These are phyloP conservation scores for Geotrichum candidum DNA, from an alignment of 1,139 yeast species.

Conservation along the genomic window DNA sequence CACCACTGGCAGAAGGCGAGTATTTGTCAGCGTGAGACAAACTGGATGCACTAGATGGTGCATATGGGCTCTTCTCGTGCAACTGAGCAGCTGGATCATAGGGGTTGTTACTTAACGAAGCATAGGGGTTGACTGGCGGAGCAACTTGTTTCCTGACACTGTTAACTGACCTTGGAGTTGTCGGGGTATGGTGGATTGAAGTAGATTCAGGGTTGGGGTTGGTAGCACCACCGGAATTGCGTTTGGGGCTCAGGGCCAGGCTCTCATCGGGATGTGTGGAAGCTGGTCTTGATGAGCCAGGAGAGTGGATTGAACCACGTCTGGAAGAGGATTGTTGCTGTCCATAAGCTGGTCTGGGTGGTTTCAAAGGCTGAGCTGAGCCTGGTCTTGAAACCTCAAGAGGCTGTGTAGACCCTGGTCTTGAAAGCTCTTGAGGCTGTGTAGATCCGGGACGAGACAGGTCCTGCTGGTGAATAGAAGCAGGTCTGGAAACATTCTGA, in stretches of 20 bases:
- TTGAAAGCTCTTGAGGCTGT: neutral
- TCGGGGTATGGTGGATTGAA: neutral
- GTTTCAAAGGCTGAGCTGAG: neutral
- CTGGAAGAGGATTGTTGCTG: neutral
- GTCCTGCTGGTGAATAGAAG: neutral
- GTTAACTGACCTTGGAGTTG: neutral
- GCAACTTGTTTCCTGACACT: neutral
- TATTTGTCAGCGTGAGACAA: conserved; percentile 3
- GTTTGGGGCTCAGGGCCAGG: neutral
- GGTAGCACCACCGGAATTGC: neutral
- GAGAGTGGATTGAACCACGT: neutral
- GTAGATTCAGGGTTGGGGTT: neutral
- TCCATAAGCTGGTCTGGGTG: neutral
- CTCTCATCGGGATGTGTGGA: neutral
- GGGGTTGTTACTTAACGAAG: conserved; percentile 4
- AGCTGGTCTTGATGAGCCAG: neutral
- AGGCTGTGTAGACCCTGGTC: neutral
- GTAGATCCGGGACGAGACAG: conserved; percentile 1
- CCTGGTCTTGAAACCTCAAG: neutral
- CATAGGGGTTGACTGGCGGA: neutral
- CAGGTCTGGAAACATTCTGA: neutral
- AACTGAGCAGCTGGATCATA: conserved; percentile 8
- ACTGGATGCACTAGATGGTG: conserved; percentile 2
- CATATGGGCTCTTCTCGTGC: conserved; percentile 1
- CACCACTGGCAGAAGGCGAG: neutral